Evolutionary conservation across 1,139 yeast genomes (phyloP), one percentile per base, ranked within the genome.

Genomic region (Geotrichum siamense): DNA sequence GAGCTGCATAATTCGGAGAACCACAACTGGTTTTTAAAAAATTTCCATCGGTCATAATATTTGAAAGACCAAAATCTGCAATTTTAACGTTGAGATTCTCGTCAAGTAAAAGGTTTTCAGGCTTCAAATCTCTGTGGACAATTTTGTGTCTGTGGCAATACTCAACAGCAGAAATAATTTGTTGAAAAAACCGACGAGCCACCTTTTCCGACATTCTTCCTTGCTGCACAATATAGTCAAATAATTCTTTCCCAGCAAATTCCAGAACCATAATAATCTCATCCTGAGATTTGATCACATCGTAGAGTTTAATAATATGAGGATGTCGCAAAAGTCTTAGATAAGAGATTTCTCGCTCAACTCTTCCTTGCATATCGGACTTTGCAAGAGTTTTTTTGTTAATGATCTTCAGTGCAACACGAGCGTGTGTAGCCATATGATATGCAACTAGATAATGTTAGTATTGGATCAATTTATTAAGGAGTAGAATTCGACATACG

Each of bases 191-290:
- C 49, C 97, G 70, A 51, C 97, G 73, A 0, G 94, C 98, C 63
- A 91, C 97, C 50, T 79, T 78, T 63, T 93, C 98, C 31, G 83
- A 80, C 96, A 93, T 85, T 59, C 86, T 82, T 28, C 96, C 97
- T 55, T 89, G 73, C 62, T 89, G 97, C 15, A 91, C 96, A 61
- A 91, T 91, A 61, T 91, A 91, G 60, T 91, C 98, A 59, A 91
- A 91, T 55, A 91, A 74, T 65, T 91, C 98, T 56, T 87, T 86
- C 6, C 96, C 96, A 1, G 98, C 98, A 62, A 76, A 91, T 64
- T 91, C 98, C 59, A 91, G 89, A 28, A 93, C 97, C 97, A 91
- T 91, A 58, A 91, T 85, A 55, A 91, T 91, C 58, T 91, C 98
- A 56, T 91, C 96, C 57, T 86, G 86, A 31, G 94, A 82, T 64